Base-by-base conservation (phyloP, 306 rosid species). In the Cicer chorassanicum region DNA sequence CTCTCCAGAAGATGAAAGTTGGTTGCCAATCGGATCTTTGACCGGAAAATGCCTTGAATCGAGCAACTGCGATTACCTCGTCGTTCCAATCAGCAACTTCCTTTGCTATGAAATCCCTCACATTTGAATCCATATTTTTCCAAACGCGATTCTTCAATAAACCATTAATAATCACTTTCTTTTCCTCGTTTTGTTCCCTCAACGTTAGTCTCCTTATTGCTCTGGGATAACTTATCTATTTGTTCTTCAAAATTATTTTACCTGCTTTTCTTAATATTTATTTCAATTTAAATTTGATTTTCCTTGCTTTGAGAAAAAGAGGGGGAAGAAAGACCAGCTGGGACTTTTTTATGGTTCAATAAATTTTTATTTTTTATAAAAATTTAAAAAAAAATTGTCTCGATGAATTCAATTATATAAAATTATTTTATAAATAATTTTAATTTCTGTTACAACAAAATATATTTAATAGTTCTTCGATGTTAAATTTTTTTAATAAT, bases 41-140 rank as follows among this genome's bases (percentile, higher is more conserved):
- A 6, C 98, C 98, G 65, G 97, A 89, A 24, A 93, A 91, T 1
- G 89, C 98, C 70, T 91, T 93, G 89, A 93, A 93, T 65, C 98
- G 84, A 48, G 93, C 90, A 40, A 81, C 72, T 29, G 82, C 14
- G 29, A 84, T 75, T 36, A 80, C 79, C 63, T 89, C 94, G 54
- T 89, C 89, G 68, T 91, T 87, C 97, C 98, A 93, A 76, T 89
- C 91, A 2, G 62, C 9, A 9, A 93, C 88, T 76, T 86, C 84
- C 40, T 85, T 75, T 44, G 61, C 76, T 9, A 93, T 82, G 82
- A 86, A 80, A 79, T 93, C 93, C 68, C 78, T 75, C 54, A 68
- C 77, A 9, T 16, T 70, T 38, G 65, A 76, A 63, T 87, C 90
- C 93, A 87, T 24, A 24, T 24, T 82, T 46, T 59, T 81, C 13